Evolutionary conservation across 352 stramenopile genomes (phyloP), one percentile per base, ranked within the genome.

Genomic region (Saprolegnia diclina): DNA sequence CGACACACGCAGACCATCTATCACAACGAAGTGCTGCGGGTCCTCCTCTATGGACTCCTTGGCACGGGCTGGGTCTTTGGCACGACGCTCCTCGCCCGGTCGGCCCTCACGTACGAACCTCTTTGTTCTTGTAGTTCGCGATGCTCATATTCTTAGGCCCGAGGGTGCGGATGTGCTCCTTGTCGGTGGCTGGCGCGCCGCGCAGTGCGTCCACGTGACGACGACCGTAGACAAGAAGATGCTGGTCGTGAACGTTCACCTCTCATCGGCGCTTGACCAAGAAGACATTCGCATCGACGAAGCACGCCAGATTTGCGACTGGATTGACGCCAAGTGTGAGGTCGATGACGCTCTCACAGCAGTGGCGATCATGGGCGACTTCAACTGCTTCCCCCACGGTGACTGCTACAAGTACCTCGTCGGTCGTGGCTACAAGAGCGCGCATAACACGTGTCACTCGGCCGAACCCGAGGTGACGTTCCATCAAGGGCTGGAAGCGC

Each of bases 61-160:
- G 55, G 55, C 55, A 63, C 55, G 55, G 55, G 24, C 19, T 63
- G 55, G 55, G 55, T 63, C 29, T 63, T 63, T 48, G 55, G 55
- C 32, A 63, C 55, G 35, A 29, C 55, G 19, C 14, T 63, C 9
- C 13, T 45, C 35, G 55, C 55, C 6, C 55, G 55, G 0, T 5
- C 42, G 18, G n/a, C 14, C 16, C 11, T 45, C 55, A 3, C 18
- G 55, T 63, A 63, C 22, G 13, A 10, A 38, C 54, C 10, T 48
- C 35, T 24, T 45, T 18, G 22, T 2, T 22, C 11, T 32, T 19
- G 5, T 19, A 24, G 32, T 10, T 32, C 13, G 9, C 21, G 14
- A 59, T 7, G 6, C 26, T 59, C 21, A 40, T 14, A 38, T 59
- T 5, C 24, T 13, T 59, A 63, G 55, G 19, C 55, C 55, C 14